phyloP scores from a whole-genome alignment of 495 filamentous ascomycete genomes.

The Ascobolus immersus region DNA sequence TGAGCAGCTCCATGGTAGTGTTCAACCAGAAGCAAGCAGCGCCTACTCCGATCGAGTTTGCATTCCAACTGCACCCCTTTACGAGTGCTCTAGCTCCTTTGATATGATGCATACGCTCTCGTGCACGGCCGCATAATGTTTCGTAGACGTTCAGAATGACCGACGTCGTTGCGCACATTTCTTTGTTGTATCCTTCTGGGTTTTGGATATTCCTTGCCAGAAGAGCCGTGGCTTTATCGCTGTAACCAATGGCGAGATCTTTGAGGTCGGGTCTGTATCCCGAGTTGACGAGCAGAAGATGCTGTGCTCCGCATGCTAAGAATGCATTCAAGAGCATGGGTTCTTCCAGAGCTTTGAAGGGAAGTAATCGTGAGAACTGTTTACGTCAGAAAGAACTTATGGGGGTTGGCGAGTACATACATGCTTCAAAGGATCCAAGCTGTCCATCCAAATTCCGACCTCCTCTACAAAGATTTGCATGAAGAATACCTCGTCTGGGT shows the following conservation, averaged over 20 bases:
- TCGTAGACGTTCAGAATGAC: constrained; percentile 81
- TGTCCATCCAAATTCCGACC: constrained; percentile 86
- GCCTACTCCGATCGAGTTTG: constrained; percentile 50
- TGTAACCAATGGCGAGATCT: constrained; percentile 59
- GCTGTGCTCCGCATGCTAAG: constrained; percentile 66
- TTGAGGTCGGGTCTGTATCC: constrained; percentile 44
- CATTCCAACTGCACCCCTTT: constrained; percentile 76
- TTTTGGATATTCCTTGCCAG: constrained; percentile 52
- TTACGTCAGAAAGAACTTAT: constrained; percentile 5
- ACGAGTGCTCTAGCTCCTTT: constrained; percentile 68
- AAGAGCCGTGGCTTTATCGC: constrained; percentile 51
- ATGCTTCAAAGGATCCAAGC: constrained; percentile 63
- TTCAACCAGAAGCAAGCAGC: constrained; percentile 91
- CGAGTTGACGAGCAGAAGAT: constrained; percentile 45
- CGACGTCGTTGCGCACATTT: constrained; percentile 70
- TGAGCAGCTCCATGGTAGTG: constrained; percentile 67
- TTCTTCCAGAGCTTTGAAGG: constrained; percentile 54
- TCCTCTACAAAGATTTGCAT: constrained; percentile 85
- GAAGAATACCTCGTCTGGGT: constrained; percentile 50
- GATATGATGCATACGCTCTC: constrained; percentile 64
- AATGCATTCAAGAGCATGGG: constrained; percentile 85
- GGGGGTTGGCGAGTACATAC: constrained; percentile 20
- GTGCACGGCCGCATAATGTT: constrained; percentile 54
- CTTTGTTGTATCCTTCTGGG: constrained; percentile 46
- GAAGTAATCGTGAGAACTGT: constrained; percentile 55